These are phyloP conservation scores for Colletotrichum magnum DNA, from an alignment of 2,329 filamentous ascomycete genomes.

Conservation along the genomic window DNA sequence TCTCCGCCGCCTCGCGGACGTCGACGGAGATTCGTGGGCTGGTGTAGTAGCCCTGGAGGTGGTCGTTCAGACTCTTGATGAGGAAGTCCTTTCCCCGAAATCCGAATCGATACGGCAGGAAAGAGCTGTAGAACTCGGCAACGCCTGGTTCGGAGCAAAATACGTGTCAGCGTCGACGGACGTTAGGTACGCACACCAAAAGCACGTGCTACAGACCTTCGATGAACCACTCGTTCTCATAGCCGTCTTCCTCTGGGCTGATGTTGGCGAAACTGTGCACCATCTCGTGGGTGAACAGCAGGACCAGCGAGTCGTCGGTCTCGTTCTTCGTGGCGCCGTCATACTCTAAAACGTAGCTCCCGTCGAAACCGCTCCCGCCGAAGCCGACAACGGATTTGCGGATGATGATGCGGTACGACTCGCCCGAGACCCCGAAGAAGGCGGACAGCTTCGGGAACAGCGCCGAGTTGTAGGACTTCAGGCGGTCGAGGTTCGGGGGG, in stretches of 20 bases:
- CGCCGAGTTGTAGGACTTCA: constrained; percentile 35
- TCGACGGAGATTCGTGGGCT: constrained; percentile 32
- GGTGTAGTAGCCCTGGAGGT: constrained; percentile 35
- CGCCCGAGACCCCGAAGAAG: constrained; percentile 28
- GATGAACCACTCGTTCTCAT: constrained; percentile 40
- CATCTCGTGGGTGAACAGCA: constrained; percentile 40
- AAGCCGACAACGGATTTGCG: constrained; percentile 29
- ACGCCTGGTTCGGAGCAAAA: constrained; percentile 12
- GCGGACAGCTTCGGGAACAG: constrained; percentile 33
- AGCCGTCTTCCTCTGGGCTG: constrained; percentile 28
- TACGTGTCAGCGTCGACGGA: too few relatives aligned
- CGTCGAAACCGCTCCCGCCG: constrained; percentile 33
- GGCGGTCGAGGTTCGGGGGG: constrained; percentile 29
- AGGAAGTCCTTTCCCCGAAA: constrained; percentile 35
- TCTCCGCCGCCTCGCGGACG: constrained; percentile 26
- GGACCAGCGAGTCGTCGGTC: constrained; percentile 23
- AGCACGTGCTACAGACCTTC: constrained; percentile 23
- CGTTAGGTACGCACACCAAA: too few relatives aligned
- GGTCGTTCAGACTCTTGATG: constrained; percentile 26
- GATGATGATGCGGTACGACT: constrained; percentile 40
- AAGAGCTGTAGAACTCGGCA: constrained; percentile 35
- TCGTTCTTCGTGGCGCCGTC: constrained; percentile 17
- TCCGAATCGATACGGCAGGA: constrained; percentile 39
- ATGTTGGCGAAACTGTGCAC: constrained; percentile 38
- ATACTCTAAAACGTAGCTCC: constrained; percentile 40